These are phyloP conservation scores for Calonectria montana DNA, from an alignment of 2,329 filamentous ascomycete species.

Conservation along the genomic window DNA sequence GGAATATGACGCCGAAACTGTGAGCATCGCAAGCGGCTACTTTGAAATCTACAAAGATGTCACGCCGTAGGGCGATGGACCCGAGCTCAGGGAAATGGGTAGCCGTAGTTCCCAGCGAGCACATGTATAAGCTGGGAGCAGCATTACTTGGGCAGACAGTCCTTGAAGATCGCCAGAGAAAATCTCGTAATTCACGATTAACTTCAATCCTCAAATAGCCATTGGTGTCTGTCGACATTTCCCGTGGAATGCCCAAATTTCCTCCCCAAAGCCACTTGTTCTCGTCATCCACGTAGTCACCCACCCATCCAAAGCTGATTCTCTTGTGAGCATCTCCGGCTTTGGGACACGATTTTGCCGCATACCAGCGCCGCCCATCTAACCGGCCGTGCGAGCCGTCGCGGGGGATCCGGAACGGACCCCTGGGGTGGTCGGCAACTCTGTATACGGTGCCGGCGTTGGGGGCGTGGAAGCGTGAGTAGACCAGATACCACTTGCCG, in stretches of 20 bases:
- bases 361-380: constrained; percentile 51
- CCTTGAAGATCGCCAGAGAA: constrained; percentile 27
- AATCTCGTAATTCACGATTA: constrained; percentile 36
- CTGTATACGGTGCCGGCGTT: constrained; percentile 51
- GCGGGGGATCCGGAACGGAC: constrained; percentile 49
- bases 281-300: constrained; percentile 47
- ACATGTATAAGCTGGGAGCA: constrained; percentile 39
- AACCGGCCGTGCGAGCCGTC: constrained; percentile 48
- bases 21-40: constrained; percentile 41
- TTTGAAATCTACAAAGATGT: constrained; percentile 41
- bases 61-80: constrained; percentile 27
- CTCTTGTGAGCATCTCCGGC: constrained; percentile 43
- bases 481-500: constrained; percentile 50
- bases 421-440: constrained; percentile 47
- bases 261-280: constrained; percentile 52
- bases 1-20: constrained; percentile 44
- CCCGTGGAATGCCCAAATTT: constrained; percentile 47
- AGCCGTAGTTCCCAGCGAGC: constrained; percentile 40
- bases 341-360: constrained; percentile 49
- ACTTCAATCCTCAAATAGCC: constrained; percentile 42
- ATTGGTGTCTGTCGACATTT: constrained; percentile 42
- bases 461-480: constrained; percentile 48
- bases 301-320: constrained; percentile 50
- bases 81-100: constrained; percentile 39
- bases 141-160: constrained; percentile 38